phyloP scores from a whole-genome alignment of 2,329 filamentous ascomycete species.

The Ceratocystis cacaofunesta region DNA sequence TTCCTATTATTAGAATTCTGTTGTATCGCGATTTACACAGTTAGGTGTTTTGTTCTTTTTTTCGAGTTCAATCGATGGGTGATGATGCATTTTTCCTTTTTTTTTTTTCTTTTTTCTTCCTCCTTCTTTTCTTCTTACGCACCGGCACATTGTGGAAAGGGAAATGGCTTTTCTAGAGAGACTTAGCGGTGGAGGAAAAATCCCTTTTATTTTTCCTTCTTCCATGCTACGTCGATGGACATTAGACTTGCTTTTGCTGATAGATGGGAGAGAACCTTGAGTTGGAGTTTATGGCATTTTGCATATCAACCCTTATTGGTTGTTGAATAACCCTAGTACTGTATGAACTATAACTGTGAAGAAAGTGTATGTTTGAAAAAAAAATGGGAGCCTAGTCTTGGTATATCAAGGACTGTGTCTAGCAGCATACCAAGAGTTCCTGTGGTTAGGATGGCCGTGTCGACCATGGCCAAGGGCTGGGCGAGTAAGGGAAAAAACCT shows the following conservation, averaged over 20 bases:
- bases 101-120: background rate
- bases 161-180: no score
- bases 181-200: no score
- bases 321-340: background rate
- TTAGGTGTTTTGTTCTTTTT: background rate
- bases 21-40: background rate
- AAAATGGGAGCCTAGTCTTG: background rate
- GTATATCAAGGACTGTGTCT: background rate
- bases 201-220: background rate
- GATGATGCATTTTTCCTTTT: background rate
- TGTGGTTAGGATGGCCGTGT: no score
- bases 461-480: background rate
- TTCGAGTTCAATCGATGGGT: background rate
- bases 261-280: background rate
- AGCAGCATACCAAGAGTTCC: background rate
- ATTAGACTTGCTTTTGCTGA: background rate
- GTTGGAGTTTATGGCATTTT: background rate
- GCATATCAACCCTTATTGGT: background rate
- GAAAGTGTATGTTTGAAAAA: background rate
- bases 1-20: constrained; percentile 1
- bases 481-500: background rate
- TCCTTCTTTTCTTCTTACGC: background rate
- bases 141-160: no score
- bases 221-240: background rate
- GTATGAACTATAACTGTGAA: background rate